Evolutionary conservation across 306 rosid genomes (phyloP).

Genomic region (Lupinus albus): DNA sequence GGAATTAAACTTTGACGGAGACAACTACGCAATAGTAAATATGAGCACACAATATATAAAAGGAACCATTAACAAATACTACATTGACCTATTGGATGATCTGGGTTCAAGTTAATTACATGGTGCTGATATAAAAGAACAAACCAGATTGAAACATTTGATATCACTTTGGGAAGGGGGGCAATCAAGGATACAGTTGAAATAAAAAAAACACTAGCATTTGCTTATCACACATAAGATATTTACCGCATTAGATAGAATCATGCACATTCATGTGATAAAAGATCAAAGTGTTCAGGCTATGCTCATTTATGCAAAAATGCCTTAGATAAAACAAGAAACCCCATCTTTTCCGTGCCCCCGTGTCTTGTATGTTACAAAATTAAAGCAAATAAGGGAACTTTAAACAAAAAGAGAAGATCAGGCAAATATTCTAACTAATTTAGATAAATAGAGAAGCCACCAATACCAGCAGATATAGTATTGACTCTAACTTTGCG

Average conservation of each 20-base stretch:
- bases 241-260: constrained; percentile 18
- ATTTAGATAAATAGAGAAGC: constrained; percentile 5
- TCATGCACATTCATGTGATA: constrained; percentile 20
- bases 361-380: neutral
- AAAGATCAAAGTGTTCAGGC: constrained; percentile 21
- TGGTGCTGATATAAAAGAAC: too few relatives aligned
- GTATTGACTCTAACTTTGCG: constrained; percentile 86
- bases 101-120: too few relatives aligned
- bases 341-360: neutral
- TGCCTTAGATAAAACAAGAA: neutral
- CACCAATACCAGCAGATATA: constrained; percentile 81
- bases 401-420: neutral
- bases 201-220: constrained; percentile 2
- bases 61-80: too few relatives aligned
- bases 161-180: too few relatives aligned
- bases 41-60: too few relatives aligned
- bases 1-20: constrained; percentile 18
- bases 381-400: constrained; percentile 6
- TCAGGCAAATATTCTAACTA: neutral
- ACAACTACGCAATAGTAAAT: neutral
- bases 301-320: constrained; percentile 1
- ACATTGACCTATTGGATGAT: too few relatives aligned
- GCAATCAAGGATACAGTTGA: too few relatives aligned
- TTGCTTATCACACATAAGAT: constrained; percentile 9
- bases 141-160: too few relatives aligned